Percentiles rank a stretch among this genome's conserved stretches.
Evolutionary conservation across 2,329 filamentous ascomycete genomes (phyloP).

Genomic region (Fusarium verticillioides): DNA sequence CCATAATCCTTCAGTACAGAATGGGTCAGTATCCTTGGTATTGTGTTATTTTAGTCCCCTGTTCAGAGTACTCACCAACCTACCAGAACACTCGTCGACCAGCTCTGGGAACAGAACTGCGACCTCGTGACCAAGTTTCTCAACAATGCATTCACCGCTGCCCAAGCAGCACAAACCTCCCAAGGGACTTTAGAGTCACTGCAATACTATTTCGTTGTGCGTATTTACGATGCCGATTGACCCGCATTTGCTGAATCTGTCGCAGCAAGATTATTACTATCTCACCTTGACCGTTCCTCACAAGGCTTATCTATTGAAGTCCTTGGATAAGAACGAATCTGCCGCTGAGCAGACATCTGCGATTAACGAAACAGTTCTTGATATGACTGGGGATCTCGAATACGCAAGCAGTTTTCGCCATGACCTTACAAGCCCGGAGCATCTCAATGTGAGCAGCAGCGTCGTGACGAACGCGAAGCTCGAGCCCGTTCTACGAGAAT

Average conservation of each 20-base stretch:
- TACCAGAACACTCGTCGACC: not conserved
- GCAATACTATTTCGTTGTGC: not conserved
- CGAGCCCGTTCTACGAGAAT: not conserved
- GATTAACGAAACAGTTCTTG: not conserved
- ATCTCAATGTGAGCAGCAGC: not conserved
- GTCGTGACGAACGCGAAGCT: not conserved
- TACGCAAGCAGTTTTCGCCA: not conserved
- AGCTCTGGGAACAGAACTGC: not conserved
- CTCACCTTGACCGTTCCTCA: not conserved
- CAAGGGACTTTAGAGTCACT: not conserved
- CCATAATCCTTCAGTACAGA: not conserved
- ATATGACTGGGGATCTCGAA: not conserved
- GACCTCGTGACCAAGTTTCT: not conserved
- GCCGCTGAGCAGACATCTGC: not conserved
- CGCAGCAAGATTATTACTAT: not conserved
- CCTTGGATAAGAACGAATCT: not conserved
- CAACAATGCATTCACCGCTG: not conserved
- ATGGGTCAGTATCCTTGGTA: not conserved
- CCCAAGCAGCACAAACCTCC: not conserved
- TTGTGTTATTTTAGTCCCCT: accelerated
- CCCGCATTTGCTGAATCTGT: not conserved
- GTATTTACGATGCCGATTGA: not conserved
- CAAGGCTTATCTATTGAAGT: not conserved
- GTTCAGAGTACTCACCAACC: accelerated
- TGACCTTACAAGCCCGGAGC: not conserved